Percentiles rank a stretch among this genome's conserved stretches.
These are phyloP conservation scores for Suillus lakei DNA, from an alignment of 768 basidiomycete species.

Conservation along the genomic window DNA sequence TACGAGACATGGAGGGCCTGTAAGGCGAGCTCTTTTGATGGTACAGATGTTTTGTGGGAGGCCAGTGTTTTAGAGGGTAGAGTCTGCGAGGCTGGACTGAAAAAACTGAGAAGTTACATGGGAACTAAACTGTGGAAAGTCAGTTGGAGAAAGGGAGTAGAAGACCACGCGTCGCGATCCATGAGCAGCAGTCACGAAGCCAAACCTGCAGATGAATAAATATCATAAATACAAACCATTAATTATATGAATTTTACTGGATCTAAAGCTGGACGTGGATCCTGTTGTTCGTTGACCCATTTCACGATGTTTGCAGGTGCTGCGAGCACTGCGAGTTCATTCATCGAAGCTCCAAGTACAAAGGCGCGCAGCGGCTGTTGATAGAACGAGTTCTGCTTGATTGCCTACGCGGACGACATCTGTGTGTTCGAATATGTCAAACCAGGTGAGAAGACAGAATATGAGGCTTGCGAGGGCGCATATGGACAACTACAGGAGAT, in stretches of 20 bases:
- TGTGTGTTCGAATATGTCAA: conserved; percentile 70
- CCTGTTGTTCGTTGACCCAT: conserved; percentile 61
- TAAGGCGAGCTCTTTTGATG: conserved; percentile 40
- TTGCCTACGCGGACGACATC: conserved; percentile 78
- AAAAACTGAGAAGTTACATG: conserved; percentile 72
- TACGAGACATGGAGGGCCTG: conserved; percentile 63
- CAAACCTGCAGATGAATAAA: conserved; percentile 56
- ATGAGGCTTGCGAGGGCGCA: conserved; percentile 70
- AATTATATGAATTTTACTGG: conserved; percentile 47
- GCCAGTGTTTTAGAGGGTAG: conserved; percentile 72
- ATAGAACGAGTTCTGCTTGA: conserved; percentile 64
- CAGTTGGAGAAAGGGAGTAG: conserved; percentile 48
- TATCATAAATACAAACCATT: not conserved
- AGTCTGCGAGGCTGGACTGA: conserved; percentile 72
- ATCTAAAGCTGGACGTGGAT: conserved; percentile 66
- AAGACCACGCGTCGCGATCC: conserved; percentile 61
- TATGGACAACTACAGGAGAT: conserved; percentile 48
- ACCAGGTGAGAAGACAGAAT: conserved; percentile 74
- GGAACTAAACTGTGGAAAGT: conserved; percentile 56
- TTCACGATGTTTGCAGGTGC: conserved; percentile 39
- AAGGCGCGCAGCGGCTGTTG: conserved; percentile 61
- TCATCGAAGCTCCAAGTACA: conserved; percentile 17
- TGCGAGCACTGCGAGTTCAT: conserved; percentile 19
- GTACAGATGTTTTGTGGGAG: conserved; percentile 52
- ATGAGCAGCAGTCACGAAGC: conserved; percentile 73